These are phyloP conservation scores for Ogataea methylovora DNA, from an alignment of 805 yeast genomes.

Conservation along the genomic window DNA sequence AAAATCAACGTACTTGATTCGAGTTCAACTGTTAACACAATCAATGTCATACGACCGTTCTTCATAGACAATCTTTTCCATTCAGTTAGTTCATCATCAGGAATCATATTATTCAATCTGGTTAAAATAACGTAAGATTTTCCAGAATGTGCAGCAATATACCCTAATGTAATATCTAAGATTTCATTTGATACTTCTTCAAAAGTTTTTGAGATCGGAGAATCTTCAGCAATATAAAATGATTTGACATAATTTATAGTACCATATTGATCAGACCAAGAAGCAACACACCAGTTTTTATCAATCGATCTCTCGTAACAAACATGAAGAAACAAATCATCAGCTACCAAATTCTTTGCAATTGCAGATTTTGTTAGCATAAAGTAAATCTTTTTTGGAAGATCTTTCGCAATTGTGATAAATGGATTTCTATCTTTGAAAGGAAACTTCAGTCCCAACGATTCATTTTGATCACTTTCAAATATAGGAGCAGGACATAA, in stretches of 20 bases:
- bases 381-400: conserved; percentile 37
- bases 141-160: conserved; percentile 37
- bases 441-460: too few relatives aligned
- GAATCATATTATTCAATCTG: conserved; percentile 63
- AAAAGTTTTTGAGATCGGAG: conserved; percentile 27
- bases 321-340: conserved; percentile 75
- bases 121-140: conserved; percentile 61
- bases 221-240: conserved; percentile 41
- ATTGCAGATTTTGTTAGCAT: conserved; percentile 31
- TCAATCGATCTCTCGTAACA: conserved; percentile 81
- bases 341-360: conserved; percentile 35
- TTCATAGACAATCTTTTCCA: conserved; percentile 69
- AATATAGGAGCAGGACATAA: conserved; percentile 32
- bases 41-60: conserved; percentile 46
- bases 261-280: conserved; percentile 88
- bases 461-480: background rate
- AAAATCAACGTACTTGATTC: conserved; percentile 38
- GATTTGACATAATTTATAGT: conserved; percentile 51
- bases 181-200: conserved; percentile 59
- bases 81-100: conserved; percentile 74
- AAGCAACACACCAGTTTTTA: conserved; percentile 76
- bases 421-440: conserved; percentile 24
- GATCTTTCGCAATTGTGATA: conserved; percentile 31
- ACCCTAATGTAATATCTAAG: conserved; percentile 48
- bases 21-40: conserved; percentile 62